Evolutionary conservation across 371 early-diverging fungal species (phyloP).

Genomic region (Mortierella sp.): DNA sequence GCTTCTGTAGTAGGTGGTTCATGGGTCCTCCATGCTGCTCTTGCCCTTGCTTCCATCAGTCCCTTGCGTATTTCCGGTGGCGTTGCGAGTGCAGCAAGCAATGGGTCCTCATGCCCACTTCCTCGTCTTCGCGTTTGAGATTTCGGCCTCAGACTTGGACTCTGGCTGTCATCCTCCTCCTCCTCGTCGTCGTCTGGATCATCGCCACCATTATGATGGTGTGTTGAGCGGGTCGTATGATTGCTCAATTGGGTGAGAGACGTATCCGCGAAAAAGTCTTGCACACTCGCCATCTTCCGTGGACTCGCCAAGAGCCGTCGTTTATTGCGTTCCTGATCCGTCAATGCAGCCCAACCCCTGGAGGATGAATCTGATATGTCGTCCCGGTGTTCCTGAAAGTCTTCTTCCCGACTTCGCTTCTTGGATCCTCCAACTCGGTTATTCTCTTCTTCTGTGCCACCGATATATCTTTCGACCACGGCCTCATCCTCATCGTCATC

Average conservation of each 20-base stretch:
- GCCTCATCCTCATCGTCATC: conserved; percentile 34
- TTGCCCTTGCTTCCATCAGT: conserved; percentile 17
- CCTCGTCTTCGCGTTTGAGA: conserved; percentile 21
- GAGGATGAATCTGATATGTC: not conserved
- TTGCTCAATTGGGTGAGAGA: not conserved
- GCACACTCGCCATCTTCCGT: conserved; percentile 44
- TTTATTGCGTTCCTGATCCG: conserved; percentile 26
- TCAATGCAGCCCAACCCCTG: conserved; percentile 21
- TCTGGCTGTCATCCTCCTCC: conserved; percentile 11
- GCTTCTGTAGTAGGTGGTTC: conserved; percentile 1
- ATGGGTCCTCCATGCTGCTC: conserved; percentile 12
- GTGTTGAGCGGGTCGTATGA: not conserved
- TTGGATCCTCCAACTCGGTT: conserved; percentile 27
- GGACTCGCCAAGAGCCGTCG: conserved; percentile 38
- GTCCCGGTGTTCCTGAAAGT: not conserved
- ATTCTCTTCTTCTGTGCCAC: not conserved
- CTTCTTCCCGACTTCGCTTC: conserved; percentile 28
- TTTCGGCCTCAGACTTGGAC: conserved; percentile 26
- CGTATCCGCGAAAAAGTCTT: conserved; percentile 31
- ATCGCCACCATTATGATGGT: not conserved
- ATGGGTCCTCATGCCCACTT: conserved; percentile 12
- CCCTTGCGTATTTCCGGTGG: conserved; percentile 33
- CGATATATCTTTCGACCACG: not conserved
- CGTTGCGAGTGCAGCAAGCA: conserved; percentile 29
- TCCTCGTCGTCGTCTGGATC: not conserved